Evolutionary conservation across 768 basidiomycete genomes (phyloP).

Genomic region (Boletus barrowsii): DNA sequence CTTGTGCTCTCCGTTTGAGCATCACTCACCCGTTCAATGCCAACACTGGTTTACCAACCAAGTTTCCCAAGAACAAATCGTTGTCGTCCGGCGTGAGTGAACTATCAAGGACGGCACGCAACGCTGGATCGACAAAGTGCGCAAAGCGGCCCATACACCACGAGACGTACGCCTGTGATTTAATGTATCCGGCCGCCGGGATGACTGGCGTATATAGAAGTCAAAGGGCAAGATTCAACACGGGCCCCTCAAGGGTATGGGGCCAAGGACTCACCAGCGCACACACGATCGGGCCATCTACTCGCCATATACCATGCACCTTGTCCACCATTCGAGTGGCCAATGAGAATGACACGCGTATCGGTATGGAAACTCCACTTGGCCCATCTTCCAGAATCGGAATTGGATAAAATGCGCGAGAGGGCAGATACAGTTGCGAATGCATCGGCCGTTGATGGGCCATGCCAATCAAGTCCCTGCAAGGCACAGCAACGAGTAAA

Average conservation of each 20-base stretch:
- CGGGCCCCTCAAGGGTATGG: not conserved
- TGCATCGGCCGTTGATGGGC: constrained; percentile 69
- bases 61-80: constrained; percentile 79
- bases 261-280: constrained; percentile 46
- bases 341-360: constrained; percentile 63
- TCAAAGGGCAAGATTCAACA: not conserved
- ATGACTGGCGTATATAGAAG: constrained; percentile 43
- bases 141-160: constrained; percentile 66
- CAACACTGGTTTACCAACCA: constrained; percentile 64
- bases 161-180: constrained; percentile 83
- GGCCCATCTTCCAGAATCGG: constrained; percentile 34
- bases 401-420: constrained; percentile 38
- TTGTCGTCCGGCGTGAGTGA: constrained; percentile 84
- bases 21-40: constrained; percentile 71
- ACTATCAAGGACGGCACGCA: constrained; percentile 69
- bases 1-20: not conserved
- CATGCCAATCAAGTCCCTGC: constrained; percentile 92
- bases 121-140: constrained; percentile 74
- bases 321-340: constrained; percentile 94
- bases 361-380: constrained; percentile 37
- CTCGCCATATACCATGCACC: constrained; percentile 80
- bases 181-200: constrained; percentile 80
- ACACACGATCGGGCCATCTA: constrained; percentile 71
- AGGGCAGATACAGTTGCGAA: constrained; percentile 64
- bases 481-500: not conserved